A percentile compares a stretch with the other conserved stretches of the same genome.
These are phyloP conservation scores for Plasmodium blacklocki DNA, from an alignment of 169 alveolate species.

Conservation along the genomic window DNA sequence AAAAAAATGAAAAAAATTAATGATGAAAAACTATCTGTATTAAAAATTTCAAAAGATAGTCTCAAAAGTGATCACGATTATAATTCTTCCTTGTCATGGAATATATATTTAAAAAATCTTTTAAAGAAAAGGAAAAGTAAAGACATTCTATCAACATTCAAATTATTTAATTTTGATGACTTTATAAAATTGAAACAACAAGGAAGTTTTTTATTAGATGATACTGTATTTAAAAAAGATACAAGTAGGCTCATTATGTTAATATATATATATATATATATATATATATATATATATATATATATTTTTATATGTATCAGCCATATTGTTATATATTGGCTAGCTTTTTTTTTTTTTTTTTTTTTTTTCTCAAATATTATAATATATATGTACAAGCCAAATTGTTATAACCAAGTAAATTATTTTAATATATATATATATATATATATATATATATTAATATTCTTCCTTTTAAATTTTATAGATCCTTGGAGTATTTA, in stretches of 20 bases:
- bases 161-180: slow-evolving; percentile 43
- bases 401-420: not conserved
- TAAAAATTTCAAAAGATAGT: slow-evolving; percentile 23
- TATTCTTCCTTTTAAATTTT: not conserved
- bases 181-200: slow-evolving; percentile 24
- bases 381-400: not conserved
- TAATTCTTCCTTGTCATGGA: slow-evolving; percentile 33
- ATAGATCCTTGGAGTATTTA: slow-evolving; percentile 56
- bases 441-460: not conserved
- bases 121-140: slow-evolving; percentile 34
- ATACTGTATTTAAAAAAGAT: not conserved
- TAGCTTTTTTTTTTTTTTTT: not conserved
- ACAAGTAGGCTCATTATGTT: slow-evolving; percentile 10
- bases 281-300: not conserved
- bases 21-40: not conserved
- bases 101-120: slow-evolving; percentile 50
- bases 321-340: not conserved
- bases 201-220: slow-evolving; percentile 39
- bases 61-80: slow-evolving; percentile 15
- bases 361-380: slow-evolving; percentile 7
- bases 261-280: not conserved
- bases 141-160: slow-evolving; percentile 37
- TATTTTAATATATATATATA: not conserved
- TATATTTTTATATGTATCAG: not conserved
- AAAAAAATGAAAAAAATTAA: slow-evolving; percentile 55